Conservation (phyloP, 805 yeast genomes). For the Yarrowia sp. region DNA sequence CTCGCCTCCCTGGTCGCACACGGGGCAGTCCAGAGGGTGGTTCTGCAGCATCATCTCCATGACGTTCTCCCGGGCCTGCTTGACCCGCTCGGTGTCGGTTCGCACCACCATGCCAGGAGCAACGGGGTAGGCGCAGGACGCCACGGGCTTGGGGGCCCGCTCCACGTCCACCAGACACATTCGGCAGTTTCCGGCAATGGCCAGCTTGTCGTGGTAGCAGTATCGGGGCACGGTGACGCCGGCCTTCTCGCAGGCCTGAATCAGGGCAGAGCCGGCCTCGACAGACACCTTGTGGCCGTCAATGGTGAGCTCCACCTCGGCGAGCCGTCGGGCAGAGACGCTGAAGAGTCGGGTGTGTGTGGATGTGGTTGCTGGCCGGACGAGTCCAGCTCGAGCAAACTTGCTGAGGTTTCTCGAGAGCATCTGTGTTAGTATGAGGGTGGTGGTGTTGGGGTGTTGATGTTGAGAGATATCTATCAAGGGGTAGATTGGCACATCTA, state of each 20-base stretch:
- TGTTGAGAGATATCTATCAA: no score
- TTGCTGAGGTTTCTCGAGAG: conserved; percentile 40
- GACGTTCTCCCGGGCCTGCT: conserved; percentile 86
- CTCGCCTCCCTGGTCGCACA: conserved; percentile 94
- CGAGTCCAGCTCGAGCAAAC: conserved; percentile 39
- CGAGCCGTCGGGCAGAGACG: conserved; percentile 50
- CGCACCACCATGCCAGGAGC: conserved; percentile 86
- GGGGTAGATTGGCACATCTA: no score
- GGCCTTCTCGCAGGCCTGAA: conserved; percentile 91
- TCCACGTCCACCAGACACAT: conserved; percentile 92
- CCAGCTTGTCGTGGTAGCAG: conserved; percentile 89
- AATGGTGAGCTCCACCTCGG: conserved; percentile 62
- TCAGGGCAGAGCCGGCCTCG: conserved; percentile 86
- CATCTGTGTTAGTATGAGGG: conserved; percentile 33
- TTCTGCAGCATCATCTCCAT: conserved; percentile 87
- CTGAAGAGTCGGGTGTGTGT: conserved; percentile 48
- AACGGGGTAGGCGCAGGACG: conserved; percentile 93
- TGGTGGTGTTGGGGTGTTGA: no score
- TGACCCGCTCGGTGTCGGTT: conserved; percentile 78
- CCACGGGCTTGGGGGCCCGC: conserved; percentile 86
- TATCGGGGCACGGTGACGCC: conserved; percentile 88
- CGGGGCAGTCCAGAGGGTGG: conserved; percentile 92
- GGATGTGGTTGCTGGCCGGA: conserved; percentile 32
- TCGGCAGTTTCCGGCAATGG: conserved; percentile 91
- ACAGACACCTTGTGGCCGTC: conserved; percentile 79